These are phyloP conservation scores for Aspergillus sojae DNA, from an alignment of 2,329 filamentous ascomycete genomes.

Conservation along the genomic window DNA sequence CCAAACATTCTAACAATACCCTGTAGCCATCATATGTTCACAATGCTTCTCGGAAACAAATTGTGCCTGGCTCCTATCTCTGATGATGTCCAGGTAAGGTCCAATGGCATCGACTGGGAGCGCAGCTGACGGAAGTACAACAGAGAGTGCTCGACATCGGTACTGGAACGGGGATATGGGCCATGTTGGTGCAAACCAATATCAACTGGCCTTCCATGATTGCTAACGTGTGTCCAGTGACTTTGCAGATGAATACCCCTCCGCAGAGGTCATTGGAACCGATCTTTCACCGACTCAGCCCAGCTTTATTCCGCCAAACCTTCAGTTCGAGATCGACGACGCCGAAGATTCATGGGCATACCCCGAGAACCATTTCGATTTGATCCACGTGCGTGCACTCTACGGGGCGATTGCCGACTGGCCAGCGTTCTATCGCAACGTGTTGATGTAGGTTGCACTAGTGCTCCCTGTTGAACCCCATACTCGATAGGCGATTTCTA, in stretches of 20 bases:
- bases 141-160: slow-evolving; percentile 28
- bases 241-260: slow-evolving; percentile 47
- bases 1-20: not conserved
- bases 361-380: slow-evolving; percentile 52
- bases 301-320: slow-evolving; percentile 64
- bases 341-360: slow-evolving; percentile 59
- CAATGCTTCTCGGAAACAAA: slow-evolving; percentile 26
- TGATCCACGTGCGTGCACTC: slow-evolving; percentile 50
- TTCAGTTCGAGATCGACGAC: slow-evolving; percentile 71
- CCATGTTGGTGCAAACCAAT: slow-evolving; percentile 18
- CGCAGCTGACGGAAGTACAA: not conserved
- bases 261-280: slow-evolving; percentile 60
- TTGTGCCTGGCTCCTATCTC: slow-evolving; percentile 23
- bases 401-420: slow-evolving; percentile 27
- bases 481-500: not conserved
- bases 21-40: slow-evolving; percentile 28
- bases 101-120: not conserved
- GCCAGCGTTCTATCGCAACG: slow-evolving; percentile 25
- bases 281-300: slow-evolving; percentile 68
- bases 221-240: slow-evolving; percentile 24
- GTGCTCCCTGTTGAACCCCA: not conserved
- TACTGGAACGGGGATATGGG: slow-evolving; percentile 27
- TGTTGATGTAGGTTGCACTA: slow-evolving; percentile 16
- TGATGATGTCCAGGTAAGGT: slow-evolving; percentile 19
- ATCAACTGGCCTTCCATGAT: too few relatives aligned